These are phyloP conservation scores for Emydomyces testavorans DNA, from an alignment of 2,329 filamentous ascomycete genomes.

Conservation along the genomic window DNA sequence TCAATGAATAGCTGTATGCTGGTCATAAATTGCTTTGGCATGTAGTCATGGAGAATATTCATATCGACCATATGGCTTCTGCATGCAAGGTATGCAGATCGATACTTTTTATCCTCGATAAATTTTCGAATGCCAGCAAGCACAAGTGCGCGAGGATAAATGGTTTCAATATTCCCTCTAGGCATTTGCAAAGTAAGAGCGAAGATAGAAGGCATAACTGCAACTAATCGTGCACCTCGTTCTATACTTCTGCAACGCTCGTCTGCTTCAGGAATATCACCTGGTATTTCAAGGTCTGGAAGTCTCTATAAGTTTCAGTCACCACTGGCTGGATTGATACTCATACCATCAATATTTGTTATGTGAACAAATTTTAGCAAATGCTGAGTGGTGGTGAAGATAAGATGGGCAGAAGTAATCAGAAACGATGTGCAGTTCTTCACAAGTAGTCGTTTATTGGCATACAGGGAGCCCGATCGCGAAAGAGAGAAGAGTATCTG, in stretches of 20 bases:
- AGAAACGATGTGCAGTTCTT: conserved; percentile 90
- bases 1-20: conserved; percentile 67
- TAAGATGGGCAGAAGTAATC: conserved; percentile 66
- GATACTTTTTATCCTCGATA: conserved; percentile 71
- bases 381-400: conserved; percentile 87
- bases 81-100: conserved; percentile 73
- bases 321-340: background rate
- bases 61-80: conserved; percentile 91
- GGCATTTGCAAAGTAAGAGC: conserved; percentile 88
- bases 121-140: conserved; percentile 74
- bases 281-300: conserved; percentile 66
- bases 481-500: conserved; percentile 54
- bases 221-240: conserved; percentile 73
- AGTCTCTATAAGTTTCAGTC: background rate
- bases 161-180: conserved; percentile 86
- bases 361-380: conserved; percentile 90
- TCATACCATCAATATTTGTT: conserved; percentile 50
- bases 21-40: conserved; percentile 70
- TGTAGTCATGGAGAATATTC: conserved; percentile 93
- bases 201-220: conserved; percentile 78
- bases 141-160: conserved; percentile 85
- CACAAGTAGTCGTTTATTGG: conserved; percentile 59
- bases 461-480: conserved; percentile 64
- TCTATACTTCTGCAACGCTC: conserved; percentile 89
- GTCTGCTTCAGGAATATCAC: conserved; percentile 80